Percentiles rank a stretch among this genome's conserved stretches.
Conservation (phyloP, 192 early-diverging fungal species). For the Mortierella antarctica region DNA sequence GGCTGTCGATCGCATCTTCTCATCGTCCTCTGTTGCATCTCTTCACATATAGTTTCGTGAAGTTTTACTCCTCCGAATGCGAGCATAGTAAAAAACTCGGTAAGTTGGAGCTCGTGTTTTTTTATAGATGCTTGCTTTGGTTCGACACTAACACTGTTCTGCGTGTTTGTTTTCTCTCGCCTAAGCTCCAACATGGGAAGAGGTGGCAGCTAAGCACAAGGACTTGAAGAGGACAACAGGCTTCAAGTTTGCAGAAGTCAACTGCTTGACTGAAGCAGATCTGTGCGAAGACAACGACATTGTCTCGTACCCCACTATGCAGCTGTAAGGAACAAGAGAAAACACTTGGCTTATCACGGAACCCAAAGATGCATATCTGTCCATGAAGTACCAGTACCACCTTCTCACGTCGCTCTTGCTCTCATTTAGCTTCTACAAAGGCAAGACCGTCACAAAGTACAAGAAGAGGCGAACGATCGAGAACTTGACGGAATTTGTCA, state of each 20-base stretch:
- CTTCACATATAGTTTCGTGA: slow-evolving; percentile 64
- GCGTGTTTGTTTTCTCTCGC: neutral
- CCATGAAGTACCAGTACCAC: neutral
- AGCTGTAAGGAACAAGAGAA: slow-evolving; percentile 18
- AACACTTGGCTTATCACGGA: neutral
- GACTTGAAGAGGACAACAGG: slow-evolving; percentile 51
- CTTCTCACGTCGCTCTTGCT: neutral
- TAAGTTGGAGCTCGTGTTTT: slow-evolving; percentile 5
- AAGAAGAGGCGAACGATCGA: slow-evolving; percentile 6
- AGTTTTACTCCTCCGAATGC: slow-evolving; percentile 93
- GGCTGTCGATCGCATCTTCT: neutral
- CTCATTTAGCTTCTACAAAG: slow-evolving; percentile 33
- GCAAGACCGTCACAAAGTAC: slow-evolving; percentile 30
- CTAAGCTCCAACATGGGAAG: slow-evolving; percentile 59
- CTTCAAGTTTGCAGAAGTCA: slow-evolving; percentile 75
- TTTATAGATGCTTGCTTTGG: neutral
- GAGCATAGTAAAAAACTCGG: slow-evolving; percentile 85
- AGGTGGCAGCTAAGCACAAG: slow-evolving; percentile 56
- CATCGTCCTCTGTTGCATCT: neutral
- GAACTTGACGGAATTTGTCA: slow-evolving; percentile 17
- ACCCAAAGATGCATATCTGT: neutral
- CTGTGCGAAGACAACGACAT: slow-evolving; percentile 44
- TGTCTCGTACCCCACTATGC: slow-evolving; percentile 36
- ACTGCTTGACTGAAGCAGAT: slow-evolving; percentile 62
- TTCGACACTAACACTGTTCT: neutral